Evolutionary conservation across 2,329 filamentous ascomycete species (phyloP).

Genomic region (Anthostomella pinea): DNA sequence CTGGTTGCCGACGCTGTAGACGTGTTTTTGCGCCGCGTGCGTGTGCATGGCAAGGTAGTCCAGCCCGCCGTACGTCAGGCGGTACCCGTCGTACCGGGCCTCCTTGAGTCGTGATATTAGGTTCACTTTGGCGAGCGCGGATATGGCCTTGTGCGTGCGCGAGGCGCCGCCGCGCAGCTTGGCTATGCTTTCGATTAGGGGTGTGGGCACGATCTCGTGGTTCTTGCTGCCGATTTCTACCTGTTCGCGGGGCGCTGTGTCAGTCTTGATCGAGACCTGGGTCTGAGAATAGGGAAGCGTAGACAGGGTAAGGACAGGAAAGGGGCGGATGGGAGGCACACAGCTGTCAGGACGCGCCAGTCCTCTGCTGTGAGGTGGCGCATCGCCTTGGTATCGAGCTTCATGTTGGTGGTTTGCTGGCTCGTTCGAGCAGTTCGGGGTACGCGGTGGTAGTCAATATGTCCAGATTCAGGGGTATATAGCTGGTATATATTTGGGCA

Average conservation of each 20-base stretch:
- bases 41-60: slow-evolving; percentile 96
- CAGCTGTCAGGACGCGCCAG: slow-evolving; percentile 91
- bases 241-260: slow-evolving; percentile 47
- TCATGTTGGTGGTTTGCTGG: slow-evolving; percentile 58
- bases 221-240: slow-evolving; percentile 93
- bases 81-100: slow-evolving; percentile 95
- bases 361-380: slow-evolving; percentile 90
- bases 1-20: slow-evolving; percentile 92
- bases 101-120: slow-evolving; percentile 93
- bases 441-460: neutral
- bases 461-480: neutral
- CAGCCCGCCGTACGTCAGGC: slow-evolving; percentile 91
- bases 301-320: slow-evolving; percentile 28
- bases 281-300: no score
- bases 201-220: slow-evolving; percentile 92
- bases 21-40: slow-evolving; percentile 71
- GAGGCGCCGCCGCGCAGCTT: slow-evolving; percentile 74
- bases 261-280: no score
- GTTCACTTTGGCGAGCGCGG: slow-evolving; percentile 84
- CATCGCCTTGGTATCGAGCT: slow-evolving; percentile 89
- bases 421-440: neutral
- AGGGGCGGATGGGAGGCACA: slow-evolving; percentile 44
- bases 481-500: no score
- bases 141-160: slow-evolving; percentile 84
- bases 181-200: slow-evolving; percentile 80